Evolutionary conservation across 257 asterid species (phyloP).

Genomic region (Solanum rostratum): DNA sequence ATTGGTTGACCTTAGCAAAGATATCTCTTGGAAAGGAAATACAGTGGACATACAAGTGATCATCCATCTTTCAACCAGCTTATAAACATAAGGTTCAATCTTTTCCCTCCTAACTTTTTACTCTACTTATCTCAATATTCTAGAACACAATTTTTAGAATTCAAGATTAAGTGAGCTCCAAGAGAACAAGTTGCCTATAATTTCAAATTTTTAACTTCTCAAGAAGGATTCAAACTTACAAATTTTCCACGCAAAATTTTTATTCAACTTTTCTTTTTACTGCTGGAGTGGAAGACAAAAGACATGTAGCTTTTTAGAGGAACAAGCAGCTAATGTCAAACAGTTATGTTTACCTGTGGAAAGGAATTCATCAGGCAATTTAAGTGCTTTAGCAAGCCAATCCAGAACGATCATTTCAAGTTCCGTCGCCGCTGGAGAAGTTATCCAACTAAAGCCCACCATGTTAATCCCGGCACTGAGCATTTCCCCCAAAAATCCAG

Average conservation of each 20-base stretch:
- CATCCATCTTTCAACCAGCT: neutral
- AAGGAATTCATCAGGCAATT: slow-evolving; percentile 59
- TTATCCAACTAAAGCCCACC: slow-evolving; percentile 98
- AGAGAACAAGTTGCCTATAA: neutral
- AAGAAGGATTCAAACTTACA: neutral
- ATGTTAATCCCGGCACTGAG: slow-evolving; percentile 86
- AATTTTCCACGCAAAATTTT: neutral
- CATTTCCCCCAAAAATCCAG: slow-evolving; percentile 95
- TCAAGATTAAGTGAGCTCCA: neutral
- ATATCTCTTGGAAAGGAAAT: neutral
- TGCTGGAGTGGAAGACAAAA: neutral
- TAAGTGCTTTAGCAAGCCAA: slow-evolving; percentile 89
- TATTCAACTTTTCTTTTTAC: neutral
- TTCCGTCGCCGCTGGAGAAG: slow-evolving; percentile 97
- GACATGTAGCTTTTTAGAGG: neutral
- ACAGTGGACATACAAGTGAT: neutral
- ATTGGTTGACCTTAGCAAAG: neutral
- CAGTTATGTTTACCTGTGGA: slow-evolving; percentile 42
- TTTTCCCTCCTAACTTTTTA: neutral
- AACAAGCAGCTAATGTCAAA: neutral
- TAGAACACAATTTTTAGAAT: neutral
- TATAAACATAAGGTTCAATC: neutral
- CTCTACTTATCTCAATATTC: neutral
- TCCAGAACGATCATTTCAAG: slow-evolving; percentile 85
- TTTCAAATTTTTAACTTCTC: neutral